Evolutionary conservation across 2,329 filamentous ascomycete species (phyloP).

Genomic region (Penicillium hordei): DNA sequence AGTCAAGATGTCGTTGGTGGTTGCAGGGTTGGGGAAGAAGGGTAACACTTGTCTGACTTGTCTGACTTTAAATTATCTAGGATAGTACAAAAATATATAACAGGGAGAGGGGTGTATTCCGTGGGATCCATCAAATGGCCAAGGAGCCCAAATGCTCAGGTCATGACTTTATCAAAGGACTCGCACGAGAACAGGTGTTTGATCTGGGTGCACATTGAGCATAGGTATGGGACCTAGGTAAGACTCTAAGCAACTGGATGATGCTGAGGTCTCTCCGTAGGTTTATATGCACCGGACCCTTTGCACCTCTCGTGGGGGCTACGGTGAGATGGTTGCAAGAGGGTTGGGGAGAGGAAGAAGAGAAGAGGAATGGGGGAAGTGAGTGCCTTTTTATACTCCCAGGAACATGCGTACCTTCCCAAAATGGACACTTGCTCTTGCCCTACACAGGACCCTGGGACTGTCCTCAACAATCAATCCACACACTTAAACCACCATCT

Average conservation of each 20-base stretch:
- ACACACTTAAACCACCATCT: slow-evolving; percentile 2
- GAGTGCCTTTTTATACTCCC: background rate
- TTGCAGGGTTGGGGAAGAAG: background rate
- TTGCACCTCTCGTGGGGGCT: background rate
- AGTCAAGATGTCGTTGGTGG: background rate
- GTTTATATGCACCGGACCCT: background rate
- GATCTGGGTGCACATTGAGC: background rate
- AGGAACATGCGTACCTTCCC: background rate
- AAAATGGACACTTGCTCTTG: background rate
- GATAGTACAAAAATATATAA: background rate
- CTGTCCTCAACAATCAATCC: background rate
- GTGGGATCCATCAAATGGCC: background rate
- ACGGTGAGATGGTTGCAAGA: background rate
- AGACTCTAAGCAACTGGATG: background rate
- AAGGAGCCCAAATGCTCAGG: background rate
- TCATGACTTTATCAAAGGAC: background rate
- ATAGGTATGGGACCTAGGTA: no score
- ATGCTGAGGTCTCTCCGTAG: background rate
- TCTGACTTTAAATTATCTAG: background rate
- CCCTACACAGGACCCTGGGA: background rate
- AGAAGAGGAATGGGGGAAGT: background rate
- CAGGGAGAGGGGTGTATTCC: background rate
- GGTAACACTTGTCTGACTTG: background rate
- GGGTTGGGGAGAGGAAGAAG: background rate
- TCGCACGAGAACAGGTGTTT: background rate